phyloP scores from a whole-genome alignment of 148 eudicot genomes.

The Silene uniflora region DNA sequence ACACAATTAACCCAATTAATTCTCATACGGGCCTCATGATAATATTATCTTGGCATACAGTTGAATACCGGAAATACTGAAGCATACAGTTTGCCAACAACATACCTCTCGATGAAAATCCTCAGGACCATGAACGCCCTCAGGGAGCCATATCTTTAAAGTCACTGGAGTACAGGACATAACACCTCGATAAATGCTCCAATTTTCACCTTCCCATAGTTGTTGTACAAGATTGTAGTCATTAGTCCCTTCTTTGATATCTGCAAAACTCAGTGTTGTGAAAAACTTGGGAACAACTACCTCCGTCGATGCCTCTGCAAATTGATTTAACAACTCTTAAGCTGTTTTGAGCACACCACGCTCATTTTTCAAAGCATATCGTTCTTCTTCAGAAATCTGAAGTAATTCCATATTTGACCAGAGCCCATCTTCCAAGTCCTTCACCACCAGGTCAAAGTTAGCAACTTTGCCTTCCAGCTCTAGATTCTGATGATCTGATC shows the following conservation, averaged over 20 bases:
- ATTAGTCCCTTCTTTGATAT: constrained; percentile 31
- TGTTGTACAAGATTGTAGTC: constrained; percentile 29
- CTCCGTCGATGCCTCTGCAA: constrained; percentile 20
- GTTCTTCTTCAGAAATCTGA: constrained; percentile 30
- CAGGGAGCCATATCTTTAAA: constrained; percentile 49
- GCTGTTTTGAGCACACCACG: constrained; percentile 33
- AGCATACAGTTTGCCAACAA: background rate
- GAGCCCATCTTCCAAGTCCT: constrained; percentile 31
- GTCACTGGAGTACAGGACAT: constrained; percentile 53
- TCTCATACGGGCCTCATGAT: too few relatives aligned
- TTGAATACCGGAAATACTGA: background rate
- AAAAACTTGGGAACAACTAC: constrained; percentile 19
- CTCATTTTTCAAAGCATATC: constrained; percentile 32
- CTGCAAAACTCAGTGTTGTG: constrained; percentile 25
- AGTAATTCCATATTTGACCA: constrained; percentile 28
- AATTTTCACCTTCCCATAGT: constrained; percentile 31
- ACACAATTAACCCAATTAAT: background rate
- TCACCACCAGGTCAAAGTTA: constrained; percentile 31
- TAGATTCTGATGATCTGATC: constrained; percentile 25
- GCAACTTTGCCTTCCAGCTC: constrained; percentile 23
- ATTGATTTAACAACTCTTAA: constrained; percentile 32
- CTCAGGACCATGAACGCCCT: constrained; percentile 49
- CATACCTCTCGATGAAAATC: constrained; percentile 74
- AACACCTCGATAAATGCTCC: constrained; percentile 33
- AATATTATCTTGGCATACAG: background rate